phyloP scores from a whole-genome alignment of 2,329 filamentous ascomycete species.

The Onygenales sp. region DNA sequence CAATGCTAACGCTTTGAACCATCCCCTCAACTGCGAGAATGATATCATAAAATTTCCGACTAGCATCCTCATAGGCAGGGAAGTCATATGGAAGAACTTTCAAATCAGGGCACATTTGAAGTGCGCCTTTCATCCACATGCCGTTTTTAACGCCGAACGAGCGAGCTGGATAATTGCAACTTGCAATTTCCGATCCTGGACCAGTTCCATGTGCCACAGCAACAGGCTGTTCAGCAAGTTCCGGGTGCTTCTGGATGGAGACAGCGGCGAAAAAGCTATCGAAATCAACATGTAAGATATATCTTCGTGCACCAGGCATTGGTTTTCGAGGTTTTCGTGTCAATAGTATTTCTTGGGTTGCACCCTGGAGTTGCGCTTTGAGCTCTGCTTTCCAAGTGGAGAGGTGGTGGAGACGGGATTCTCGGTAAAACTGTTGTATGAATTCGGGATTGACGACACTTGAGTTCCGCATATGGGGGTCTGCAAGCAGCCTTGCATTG shows the following conservation, averaged over 20 bases:
- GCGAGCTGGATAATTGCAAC: constrained; percentile 89
- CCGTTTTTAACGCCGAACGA: constrained; percentile 86
- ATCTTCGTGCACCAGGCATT: constrained; percentile 58
- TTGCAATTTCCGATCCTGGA: constrained; percentile 86
- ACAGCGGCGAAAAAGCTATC: constrained; percentile 98
- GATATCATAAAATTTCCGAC: constrained; percentile 73
- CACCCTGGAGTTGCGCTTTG: constrained; percentile 75
- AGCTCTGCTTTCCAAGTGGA: constrained; percentile 95
- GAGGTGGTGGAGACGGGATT: constrained; percentile 88
- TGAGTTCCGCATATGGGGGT: constrained; percentile 77
- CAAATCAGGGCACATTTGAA: constrained; percentile 72
- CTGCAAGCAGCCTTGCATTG: constrained; percentile 72
- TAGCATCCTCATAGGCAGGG: constrained; percentile 85
- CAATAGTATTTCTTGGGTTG: constrained; percentile 60
- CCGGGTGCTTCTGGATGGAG: constrained; percentile 67
- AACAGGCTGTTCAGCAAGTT: constrained; percentile 67
- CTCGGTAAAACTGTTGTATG: constrained; percentile 85
- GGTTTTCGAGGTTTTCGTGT: constrained; percentile 40
- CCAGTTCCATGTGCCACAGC: constrained; percentile 84
- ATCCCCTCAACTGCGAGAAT: constrained; percentile 70
- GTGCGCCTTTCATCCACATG: constrained; percentile 97
- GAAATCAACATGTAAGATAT: constrained; percentile 93
- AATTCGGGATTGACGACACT: constrained; percentile 91
- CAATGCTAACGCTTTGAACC: constrained; percentile 93
- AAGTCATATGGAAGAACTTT: constrained; percentile 96